Conservation (phyloP, 192 early-diverging fungal genomes). For the Coemansia sp. region DNA sequence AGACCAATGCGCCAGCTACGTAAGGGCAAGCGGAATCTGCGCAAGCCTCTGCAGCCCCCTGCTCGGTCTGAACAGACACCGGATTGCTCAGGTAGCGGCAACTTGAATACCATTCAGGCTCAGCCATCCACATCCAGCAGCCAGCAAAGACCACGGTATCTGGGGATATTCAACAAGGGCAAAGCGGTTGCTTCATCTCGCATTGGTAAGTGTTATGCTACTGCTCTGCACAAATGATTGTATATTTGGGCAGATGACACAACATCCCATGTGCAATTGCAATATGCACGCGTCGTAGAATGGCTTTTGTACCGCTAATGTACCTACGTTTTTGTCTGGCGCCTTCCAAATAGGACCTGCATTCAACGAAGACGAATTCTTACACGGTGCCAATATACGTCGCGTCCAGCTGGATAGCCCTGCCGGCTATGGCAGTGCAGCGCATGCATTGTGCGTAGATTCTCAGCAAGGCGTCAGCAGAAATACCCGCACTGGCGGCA, state of each 20-base stretch:
- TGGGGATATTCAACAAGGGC: constrained; percentile 51
- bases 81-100: not conserved
- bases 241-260: not conserved
- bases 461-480: not conserved
- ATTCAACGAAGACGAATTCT: constrained; percentile 40
- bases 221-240: not conserved
- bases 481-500: not conserved
- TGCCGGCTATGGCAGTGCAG: constrained; percentile 10
- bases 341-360: constrained; percentile 24
- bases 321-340: too few species aligned
- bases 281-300: too few species aligned
- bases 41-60: constrained; percentile 23
- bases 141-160: constrained; percentile 5
- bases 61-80: constrained; percentile 7
- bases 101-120: constrained; percentile 21
- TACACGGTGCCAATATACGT: constrained; percentile 30
- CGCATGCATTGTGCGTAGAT: constrained; percentile 6
- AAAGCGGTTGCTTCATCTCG: constrained; percentile 42
- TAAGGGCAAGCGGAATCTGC: constrained; percentile 22
- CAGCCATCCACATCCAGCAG: constrained; percentile 4
- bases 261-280: too few species aligned
- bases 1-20: constrained; percentile 4
- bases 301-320: too few species aligned
- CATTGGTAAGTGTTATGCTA: constrained; percentile 23
- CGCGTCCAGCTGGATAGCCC: constrained; percentile 23